Evolutionary conservation across 192 early-diverging fungal genomes (phyloP).

Genomic region (Spizellomyces punctatus): DNA sequence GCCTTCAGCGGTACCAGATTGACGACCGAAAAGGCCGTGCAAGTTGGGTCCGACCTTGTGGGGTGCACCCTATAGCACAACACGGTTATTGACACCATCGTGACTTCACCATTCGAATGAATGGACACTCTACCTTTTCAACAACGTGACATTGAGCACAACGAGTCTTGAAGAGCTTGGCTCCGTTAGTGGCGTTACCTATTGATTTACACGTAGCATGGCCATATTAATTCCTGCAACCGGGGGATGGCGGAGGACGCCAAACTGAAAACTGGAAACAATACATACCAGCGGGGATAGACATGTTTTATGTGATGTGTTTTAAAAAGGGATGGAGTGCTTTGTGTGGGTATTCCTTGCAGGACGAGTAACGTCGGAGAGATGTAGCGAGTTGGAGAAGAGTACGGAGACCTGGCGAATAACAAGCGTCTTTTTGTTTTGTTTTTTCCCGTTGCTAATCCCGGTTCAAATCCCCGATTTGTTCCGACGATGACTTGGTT

Average conservation of each 20-base stretch:
- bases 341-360: too few species aligned
- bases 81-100: too few species aligned
- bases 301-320: slow-evolving; percentile 1
- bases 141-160: slow-evolving; percentile 98
- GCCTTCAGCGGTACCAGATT: slow-evolving; percentile 82
- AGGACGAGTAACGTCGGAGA: too few species aligned
- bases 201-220: neutral
- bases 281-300: slow-evolving; percentile 1
- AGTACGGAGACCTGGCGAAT: too few species aligned
- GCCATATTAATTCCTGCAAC: neutral
- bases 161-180: slow-evolving; percentile 94
- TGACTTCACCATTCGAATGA: too few species aligned
- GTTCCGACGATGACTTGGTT: too few species aligned
- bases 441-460: too few species aligned
- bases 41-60: slow-evolving; percentile 98
- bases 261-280: too few species aligned
- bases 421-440: too few species aligned
- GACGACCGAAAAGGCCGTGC: slow-evolving; percentile 87
- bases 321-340: neutral
- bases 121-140: slow-evolving; percentile 46
- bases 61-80: slow-evolving; percentile 59
- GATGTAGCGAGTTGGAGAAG: too few species aligned
- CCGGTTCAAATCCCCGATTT: too few species aligned
- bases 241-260: too few species aligned
- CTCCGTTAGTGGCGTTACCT: slow-evolving; percentile 60